Evolutionary conservation across 306 rosid species (phyloP).

Genomic region (Fragaria vesca): DNA sequence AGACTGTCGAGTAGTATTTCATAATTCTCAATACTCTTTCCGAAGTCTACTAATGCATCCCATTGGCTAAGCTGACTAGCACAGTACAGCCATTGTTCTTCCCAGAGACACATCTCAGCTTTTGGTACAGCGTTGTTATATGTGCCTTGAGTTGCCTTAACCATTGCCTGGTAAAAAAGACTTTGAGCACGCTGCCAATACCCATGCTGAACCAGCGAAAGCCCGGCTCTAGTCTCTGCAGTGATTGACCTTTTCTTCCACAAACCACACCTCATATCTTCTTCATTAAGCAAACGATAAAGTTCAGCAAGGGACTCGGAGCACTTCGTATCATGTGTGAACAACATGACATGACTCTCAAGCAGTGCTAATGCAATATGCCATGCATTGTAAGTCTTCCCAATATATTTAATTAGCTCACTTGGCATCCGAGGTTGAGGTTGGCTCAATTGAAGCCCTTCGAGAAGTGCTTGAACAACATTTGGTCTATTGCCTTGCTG

Average conservation of each 20-base stretch:
- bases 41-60: conserved; percentile 94
- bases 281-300: conserved; percentile 95
- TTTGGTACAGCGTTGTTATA: conserved; percentile 89
- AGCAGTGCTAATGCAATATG: conserved; percentile 90
- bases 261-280: conserved; percentile 97
- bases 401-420: conserved; percentile 95
- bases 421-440: conserved; percentile 99
- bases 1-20: conserved; percentile 93
- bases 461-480: conserved; percentile 97
- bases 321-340: conserved; percentile 83
- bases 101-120: conserved; percentile 99
- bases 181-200: conserved; percentile 99
- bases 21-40: conserved; percentile 92
- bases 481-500: conserved; percentile 94
- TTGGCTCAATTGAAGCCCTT: conserved; percentile 98
- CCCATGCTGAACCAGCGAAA: conserved; percentile 98
- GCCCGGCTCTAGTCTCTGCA: conserved; percentile 97
- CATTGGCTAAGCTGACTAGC: conserved; percentile 96
- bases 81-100: conserved; percentile 95
- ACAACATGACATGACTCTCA: conserved; percentile 95
- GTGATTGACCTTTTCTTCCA: conserved; percentile 93
- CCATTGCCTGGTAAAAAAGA: conserved; percentile 98
- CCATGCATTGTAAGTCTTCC: conserved; percentile 98
- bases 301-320: conserved; percentile 96
- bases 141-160: conserved; percentile 98